Conservation (phyloP, 805 yeast genomes). For the Wickerhamomyces queroliae region DNA sequence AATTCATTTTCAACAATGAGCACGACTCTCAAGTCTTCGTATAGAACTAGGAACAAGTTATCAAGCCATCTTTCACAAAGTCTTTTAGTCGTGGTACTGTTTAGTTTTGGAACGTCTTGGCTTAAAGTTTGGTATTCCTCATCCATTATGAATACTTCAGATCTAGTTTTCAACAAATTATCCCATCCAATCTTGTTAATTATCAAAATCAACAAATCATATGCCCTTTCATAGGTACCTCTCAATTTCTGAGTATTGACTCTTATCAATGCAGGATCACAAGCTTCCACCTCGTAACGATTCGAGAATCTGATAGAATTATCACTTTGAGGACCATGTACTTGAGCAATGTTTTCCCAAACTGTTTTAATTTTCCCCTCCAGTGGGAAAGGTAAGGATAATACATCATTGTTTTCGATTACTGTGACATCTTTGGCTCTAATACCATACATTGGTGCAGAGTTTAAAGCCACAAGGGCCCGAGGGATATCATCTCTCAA, state of each 20-base stretch:
- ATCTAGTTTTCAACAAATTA: constrained; percentile 55
- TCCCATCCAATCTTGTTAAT: constrained; percentile 81
- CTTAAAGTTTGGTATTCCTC: constrained; percentile 43
- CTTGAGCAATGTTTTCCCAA: constrained; percentile 32
- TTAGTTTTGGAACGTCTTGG: constrained; percentile 4
- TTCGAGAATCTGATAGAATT: constrained; percentile 17
- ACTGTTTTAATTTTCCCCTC: constrained; percentile 47
- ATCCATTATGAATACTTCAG: constrained; percentile 77
- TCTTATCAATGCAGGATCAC: constrained; percentile 42
- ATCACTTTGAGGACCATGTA: constrained; percentile 22
- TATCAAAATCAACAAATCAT: constrained; percentile 64
- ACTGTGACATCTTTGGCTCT: constrained; percentile 33
- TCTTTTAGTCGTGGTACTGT: constrained; percentile 36
- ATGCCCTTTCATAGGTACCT: constrained; percentile 54
- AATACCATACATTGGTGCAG: constrained; percentile 62
- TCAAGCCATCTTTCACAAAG: constrained; percentile 79
- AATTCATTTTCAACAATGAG: constrained; percentile 27
- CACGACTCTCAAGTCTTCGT: constrained; percentile 51
- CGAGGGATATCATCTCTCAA: constrained; percentile 45
- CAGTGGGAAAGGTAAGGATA: constrained; percentile 43
- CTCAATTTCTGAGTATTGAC: constrained; percentile 46
- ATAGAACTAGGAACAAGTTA: constrained; percentile 61
- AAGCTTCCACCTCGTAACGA: constrained; percentile 30
- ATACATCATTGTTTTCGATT: constrained; percentile 36
- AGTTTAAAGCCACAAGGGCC: constrained; percentile 66